phyloP scores from a whole-genome alignment of 1,284 basidiomycete species.

The Apiotrichum brassicae region DNA sequence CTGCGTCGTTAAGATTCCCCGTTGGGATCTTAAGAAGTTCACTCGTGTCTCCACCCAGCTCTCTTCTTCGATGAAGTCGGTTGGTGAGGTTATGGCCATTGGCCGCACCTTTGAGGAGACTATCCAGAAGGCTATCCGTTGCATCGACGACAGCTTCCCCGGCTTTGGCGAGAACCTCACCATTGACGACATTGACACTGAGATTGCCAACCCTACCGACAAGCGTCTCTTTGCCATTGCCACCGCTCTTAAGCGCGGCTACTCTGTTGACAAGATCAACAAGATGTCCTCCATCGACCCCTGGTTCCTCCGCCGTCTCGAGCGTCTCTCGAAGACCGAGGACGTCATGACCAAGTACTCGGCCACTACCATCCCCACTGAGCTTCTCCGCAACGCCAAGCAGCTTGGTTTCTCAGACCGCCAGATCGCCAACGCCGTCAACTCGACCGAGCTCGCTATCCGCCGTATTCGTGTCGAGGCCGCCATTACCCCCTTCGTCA shows the following conservation, averaged over 20 bases:
- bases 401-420: slow-evolving; percentile 95
- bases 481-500: slow-evolving; percentile 83
- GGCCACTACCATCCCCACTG: slow-evolving; percentile 60
- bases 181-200: slow-evolving; percentile 76
- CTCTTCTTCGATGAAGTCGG: slow-evolving; percentile 96
- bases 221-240: slow-evolving; percentile 94
- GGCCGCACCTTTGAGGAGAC: slow-evolving; percentile 97
- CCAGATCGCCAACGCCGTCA: slow-evolving; percentile 71
- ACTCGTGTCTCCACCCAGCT: slow-evolving; percentile 78
- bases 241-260: slow-evolving; percentile 88
- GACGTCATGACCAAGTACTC: slow-evolving; percentile 59
- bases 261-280: slow-evolving; percentile 93
- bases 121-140: slow-evolving; percentile 93
- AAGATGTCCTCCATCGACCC: slow-evolving; percentile 95
- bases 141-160: slow-evolving; percentile 88
- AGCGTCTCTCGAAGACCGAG: slow-evolving; percentile 77
- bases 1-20: slow-evolving; percentile 94
- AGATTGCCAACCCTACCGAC: slow-evolving; percentile 60
- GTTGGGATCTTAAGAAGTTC: slow-evolving; percentile 99
- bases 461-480: slow-evolving; percentile 67
- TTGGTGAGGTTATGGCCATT: slow-evolving; percentile 98
- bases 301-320: slow-evolving; percentile 91
- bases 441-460: slow-evolving; percentile 60
- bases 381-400: slow-evolving; percentile 75
- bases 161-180: slow-evolving; percentile 70